A percentile compares a stretch with the other conserved stretches of the same genome.
Conservation (phyloP, 345 rosid genomes). For the Kernera saxatilis region DNA sequence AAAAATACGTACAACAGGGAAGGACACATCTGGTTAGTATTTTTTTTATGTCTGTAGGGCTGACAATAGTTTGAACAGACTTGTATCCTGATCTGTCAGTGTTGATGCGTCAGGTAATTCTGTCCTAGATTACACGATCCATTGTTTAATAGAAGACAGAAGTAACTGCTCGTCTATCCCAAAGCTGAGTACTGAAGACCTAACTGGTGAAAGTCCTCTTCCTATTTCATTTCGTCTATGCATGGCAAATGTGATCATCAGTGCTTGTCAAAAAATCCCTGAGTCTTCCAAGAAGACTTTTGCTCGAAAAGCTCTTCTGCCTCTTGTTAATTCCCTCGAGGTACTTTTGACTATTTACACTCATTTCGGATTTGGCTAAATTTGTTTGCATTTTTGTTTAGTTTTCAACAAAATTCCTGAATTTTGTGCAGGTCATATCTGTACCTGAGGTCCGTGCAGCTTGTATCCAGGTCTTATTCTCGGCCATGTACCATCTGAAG, state of each 20-base stretch:
- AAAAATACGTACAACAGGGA: conserved; percentile 4
- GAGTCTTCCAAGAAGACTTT: conserved; percentile 50
- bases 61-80: background rate
- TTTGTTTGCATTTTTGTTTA: background rate
- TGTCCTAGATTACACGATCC: conserved; percentile 45
- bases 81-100: conserved; percentile 39
- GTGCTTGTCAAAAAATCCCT: conserved; percentile 69
- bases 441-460: conserved; percentile 61
- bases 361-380: background rate
- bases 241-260: conserved; percentile 88
- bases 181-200: conserved; percentile 21
- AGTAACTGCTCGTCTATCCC: conserved; percentile 25
- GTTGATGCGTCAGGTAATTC: conserved; percentile 27
- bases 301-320: conserved; percentile 49
- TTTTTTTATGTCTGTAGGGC: conserved; percentile 12
- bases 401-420: background rate
- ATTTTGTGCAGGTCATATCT: conserved; percentile 38
- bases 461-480: conserved; percentile 75
- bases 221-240: conserved; percentile 59
- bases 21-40: conserved; percentile 34
- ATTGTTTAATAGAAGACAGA: conserved; percentile 38
- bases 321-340: conserved; percentile 52
- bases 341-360: conserved; percentile 34
- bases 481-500: conserved; percentile 82
- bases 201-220: conserved; percentile 22